Base-by-base conservation (phyloP, 2,329 filamentous ascomycete species). In the Nigrospora oryzae region DNA sequence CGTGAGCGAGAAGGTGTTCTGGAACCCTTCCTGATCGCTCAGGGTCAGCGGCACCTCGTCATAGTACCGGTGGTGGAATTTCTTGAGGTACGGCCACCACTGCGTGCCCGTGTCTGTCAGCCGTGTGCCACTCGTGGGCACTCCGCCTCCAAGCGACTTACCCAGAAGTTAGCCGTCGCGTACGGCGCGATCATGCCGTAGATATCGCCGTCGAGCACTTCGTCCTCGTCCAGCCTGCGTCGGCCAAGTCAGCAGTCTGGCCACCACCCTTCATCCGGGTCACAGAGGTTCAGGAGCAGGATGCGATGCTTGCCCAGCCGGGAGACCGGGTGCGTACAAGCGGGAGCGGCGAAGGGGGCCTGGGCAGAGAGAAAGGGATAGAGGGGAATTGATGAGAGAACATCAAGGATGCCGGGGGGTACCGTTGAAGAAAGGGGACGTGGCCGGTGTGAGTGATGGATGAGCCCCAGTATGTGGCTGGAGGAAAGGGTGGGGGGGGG, bases 11-110 rank as follows among this genome's bases (percentile, higher is more conserved):
- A 75, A 75, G 16, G 71, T 75, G 48, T 68, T 72, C 48, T 75
- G 71, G 55, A 74, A 74, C 10, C 70, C 72, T 47, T 73, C 53
- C 49, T 75, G 71, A 33, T 57, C 50, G 42, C 63, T 68, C 11
- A 59, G 57, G 36, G 63, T 60, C n/a, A 55, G 49, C 0, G 64
- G 59, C 4, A 74, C 61, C n/a, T 63, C 55, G 51, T 74, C 70
- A 53, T 75, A 75, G 57, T 72, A 74, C n/a, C 71, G 64, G 57
- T 68, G 69, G 56, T 74, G 71, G 55, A 75, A 75, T 53, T 73
- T 73, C 48, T 56, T 61, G 48, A 69, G 64, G 53, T 69, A 71
- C 2, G 71, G 71, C 71, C 71, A 75, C 70, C 71, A 75, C 70
- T 71, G 32, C 15, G 5, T 10, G 42, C 55, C 42, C 57, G 46